phyloP scores from a whole-genome alignment of 202 grass and related monocot species.

The Eragrostis tef region DNA sequence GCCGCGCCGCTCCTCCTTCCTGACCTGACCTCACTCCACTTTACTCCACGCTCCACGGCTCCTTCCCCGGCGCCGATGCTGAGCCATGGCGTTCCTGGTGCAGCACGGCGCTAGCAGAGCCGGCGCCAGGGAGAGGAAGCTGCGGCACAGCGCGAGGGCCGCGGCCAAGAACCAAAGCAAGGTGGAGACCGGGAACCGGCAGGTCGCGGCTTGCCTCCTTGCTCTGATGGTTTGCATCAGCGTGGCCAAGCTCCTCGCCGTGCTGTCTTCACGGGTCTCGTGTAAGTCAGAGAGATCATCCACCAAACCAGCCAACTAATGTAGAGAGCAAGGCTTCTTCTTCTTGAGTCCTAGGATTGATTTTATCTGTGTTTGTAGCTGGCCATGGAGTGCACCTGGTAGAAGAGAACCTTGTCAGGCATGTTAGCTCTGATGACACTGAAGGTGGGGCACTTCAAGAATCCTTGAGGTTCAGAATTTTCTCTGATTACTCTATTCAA shows the following conservation, averaged over 20 bases:
- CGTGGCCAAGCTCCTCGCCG: constrained; percentile 22
- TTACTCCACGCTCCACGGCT: background rate
- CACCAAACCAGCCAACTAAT: too few species aligned
- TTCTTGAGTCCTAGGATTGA: background rate
- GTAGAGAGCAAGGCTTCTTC: background rate
- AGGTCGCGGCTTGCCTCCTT: constrained; percentile 46
- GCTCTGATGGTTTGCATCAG: constrained; percentile 31
- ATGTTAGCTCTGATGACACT: background rate
- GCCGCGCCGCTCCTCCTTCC: background rate
- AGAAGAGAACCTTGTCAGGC: background rate
- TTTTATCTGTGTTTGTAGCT: constrained; percentile 20
- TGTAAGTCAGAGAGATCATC: constrained; percentile 28
- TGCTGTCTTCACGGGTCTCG: background rate
- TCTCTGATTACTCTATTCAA: background rate
- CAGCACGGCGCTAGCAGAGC: constrained; percentile 35
- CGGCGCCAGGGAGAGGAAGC: constrained; percentile 28
- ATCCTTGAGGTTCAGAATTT: constrained; percentile 7
- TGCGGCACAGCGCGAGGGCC: constrained; percentile 1
- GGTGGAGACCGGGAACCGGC: constrained; percentile 29
- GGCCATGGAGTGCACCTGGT: constrained; percentile 1
- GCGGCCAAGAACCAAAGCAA: background rate
- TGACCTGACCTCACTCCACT: background rate
- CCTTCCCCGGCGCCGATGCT: background rate
- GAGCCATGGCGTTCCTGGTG: constrained; percentile 41
- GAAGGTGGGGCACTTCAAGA: constrained; percentile 25